Base-by-base conservation (phyloP, 441 rosid species). In the Breynia disticha region DNA sequence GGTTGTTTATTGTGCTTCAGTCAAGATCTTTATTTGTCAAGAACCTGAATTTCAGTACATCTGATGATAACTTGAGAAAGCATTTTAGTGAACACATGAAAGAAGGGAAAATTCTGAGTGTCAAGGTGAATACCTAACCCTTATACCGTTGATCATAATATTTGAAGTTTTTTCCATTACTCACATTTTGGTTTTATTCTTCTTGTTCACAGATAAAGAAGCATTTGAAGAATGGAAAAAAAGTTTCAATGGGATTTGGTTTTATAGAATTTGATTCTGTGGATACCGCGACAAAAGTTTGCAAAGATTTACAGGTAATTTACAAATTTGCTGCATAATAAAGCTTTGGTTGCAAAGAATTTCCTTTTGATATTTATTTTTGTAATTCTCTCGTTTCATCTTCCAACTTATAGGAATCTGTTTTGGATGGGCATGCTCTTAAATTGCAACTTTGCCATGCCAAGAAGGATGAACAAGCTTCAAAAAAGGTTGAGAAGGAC, bases 1-100 rank as follows among this genome's bases (percentile, higher is more conserved):
- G 59, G 46, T 17, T 65, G 38, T 52, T 52, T 53, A 38, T 55
- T 65, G 48, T 71, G 53, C 62, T 65, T 28, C 87, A 91, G 98
- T 86, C 98, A 44, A 77, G 91, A 54, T 83, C 91, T 28, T 69
- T 91, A 52, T 82, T 71, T 67, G 86, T 91, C 66, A 88, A 83
- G 86, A 87, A 91, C 72, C 80, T 86, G 70, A 91, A 81, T 77
- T 86, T 91, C 74, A 88, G 77, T 78, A 91, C 95, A 15, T 72
- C 95, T 43, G 87, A 91, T 65, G 97, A 82, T 61, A 44, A 69
- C 72, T 67, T 88, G 70, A 81, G 70, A 75, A 70, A 65, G 76
- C 95, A 91, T 77, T 78, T 91, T 50, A 63, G 62, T 32, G 68
- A 68, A 69, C 77, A 66, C 63, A 65, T 88, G 76, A 81, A 77